A percentile compares a stretch with the other conserved stretches of the same genome.
Conservation (phyloP, 2,329 filamentous ascomycete genomes). For the Alternaria infectoria region DNA sequence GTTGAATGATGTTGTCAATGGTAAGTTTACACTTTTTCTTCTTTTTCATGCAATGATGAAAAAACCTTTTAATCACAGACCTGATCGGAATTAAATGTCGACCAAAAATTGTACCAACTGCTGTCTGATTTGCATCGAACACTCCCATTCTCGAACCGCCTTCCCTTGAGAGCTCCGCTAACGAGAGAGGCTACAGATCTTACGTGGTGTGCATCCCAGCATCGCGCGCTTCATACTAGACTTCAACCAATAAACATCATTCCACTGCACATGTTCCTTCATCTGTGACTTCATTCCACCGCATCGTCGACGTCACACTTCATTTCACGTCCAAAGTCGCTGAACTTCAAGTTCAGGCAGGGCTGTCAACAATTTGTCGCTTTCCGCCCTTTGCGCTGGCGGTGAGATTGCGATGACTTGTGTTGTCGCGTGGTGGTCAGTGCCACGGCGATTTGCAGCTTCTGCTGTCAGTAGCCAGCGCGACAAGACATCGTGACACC, state of each 20-base stretch:
- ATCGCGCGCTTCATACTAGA: background rate
- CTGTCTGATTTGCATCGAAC: slow-evolving; percentile 67
- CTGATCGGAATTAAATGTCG: slow-evolving; percentile 80
- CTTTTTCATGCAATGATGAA: slow-evolving; percentile 57
- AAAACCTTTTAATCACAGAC: slow-evolving; percentile 74
- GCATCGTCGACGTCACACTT: background rate
- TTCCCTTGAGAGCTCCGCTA: slow-evolving; percentile 3
- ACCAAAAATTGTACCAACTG: slow-evolving; percentile 77
- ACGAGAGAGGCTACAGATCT: slow-evolving; percentile 5
- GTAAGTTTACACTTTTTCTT: slow-evolving; percentile 31
- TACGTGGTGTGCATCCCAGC: background rate
- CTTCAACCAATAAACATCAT: slow-evolving; percentile 1
- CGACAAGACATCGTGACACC: background rate
- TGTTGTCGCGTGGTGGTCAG: background rate
- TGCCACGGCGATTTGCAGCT: background rate
- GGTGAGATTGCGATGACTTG: background rate
- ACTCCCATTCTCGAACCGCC: background rate
- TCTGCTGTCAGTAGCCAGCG: background rate
- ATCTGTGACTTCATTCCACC: background rate
- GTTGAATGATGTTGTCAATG: slow-evolving; percentile 34
- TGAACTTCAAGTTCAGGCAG: background rate
- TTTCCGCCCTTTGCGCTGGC: background rate
- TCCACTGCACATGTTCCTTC: background rate
- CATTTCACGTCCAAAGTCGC: background rate
- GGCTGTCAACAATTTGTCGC: background rate